Conservation (phyloP, 345 rosid species). For the Camelina laxa region DNA sequence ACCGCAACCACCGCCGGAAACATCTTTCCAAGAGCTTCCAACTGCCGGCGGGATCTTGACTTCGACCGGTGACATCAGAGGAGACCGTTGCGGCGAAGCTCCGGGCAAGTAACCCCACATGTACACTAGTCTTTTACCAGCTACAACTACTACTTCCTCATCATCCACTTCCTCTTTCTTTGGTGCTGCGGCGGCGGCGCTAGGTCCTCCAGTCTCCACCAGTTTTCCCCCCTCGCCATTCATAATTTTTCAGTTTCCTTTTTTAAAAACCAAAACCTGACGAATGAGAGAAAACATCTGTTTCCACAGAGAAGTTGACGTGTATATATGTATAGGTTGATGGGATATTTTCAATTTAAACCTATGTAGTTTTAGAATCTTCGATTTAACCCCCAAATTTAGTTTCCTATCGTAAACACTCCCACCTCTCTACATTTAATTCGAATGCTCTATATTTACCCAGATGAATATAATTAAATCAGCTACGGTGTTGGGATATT, state of each 20-base stretch:
- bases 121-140: slow-evolving; percentile 49
- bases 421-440: background rate
- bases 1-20: slow-evolving; percentile 95
- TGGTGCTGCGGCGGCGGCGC: slow-evolving; percentile 27
- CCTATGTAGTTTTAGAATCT: background rate
- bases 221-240: slow-evolving; percentile 58
- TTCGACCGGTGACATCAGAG: slow-evolving; percentile 68
- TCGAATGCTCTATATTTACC: no score
- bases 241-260: slow-evolving; percentile 52
- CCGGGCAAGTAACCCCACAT: slow-evolving; percentile 99
- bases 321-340: slow-evolving; percentile 35
- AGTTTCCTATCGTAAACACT: rapidly evolving
- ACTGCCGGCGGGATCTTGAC: slow-evolving; percentile 50
- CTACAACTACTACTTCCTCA: slow-evolving; percentile 31
- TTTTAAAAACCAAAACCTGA: background rate
- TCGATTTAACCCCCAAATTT: background rate
- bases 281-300: slow-evolving; percentile 13
- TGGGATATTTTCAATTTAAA: background rate
- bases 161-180: slow-evolving; percentile 31
- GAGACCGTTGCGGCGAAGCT: slow-evolving; percentile 83
- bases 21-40: slow-evolving; percentile 73
- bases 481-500: no score
- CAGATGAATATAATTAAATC: no score
- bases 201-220: slow-evolving; percentile 40
- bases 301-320: slow-evolving; percentile 31